Base-by-base conservation (phyloP, 2,329 filamentous ascomycete genomes). In the Colletotrichum tofieldiae region DNA sequence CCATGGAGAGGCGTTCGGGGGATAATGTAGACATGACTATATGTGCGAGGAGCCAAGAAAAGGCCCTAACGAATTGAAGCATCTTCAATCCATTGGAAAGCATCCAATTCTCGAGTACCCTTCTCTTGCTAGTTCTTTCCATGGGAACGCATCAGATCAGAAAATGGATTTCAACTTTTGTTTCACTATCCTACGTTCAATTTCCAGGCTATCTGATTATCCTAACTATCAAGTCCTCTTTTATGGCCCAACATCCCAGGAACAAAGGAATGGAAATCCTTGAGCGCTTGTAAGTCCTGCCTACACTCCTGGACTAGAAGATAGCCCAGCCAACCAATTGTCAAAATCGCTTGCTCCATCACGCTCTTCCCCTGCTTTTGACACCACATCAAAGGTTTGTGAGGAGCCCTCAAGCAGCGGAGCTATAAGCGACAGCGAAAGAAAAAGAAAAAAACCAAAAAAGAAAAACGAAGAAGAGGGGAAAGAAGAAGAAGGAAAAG, bases 21-120 rank as follows among this genome's bases (percentile, higher is more conserved):
- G 49, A 35, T 56, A 59, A 70, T 59, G 58, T 56, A 71, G 71
- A 72, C 59, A 72, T 70, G 70, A 72, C 41, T 35, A 69, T 59
- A 72, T 47, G 54, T 32, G n/a, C 32, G 20, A 67, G 59, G 55
- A 20, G 49, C 61, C 37, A 45, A 26, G 43, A 54, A n/a, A 41
- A 49, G 32, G 65, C 23, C 47, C n/a, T 29, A 16, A 63, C 18
- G 62, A 47, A 68, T 49, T 11, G 16, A 35, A 62, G 5, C 47
- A 26, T 14, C 23, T 63, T 52, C 37, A 29, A 29, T 41, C 47
- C 35, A 63, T 11, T 5, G 20, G n/a, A 39, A 37, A 39, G 32
- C n/a, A n/a, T 20, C n/a, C 14, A 7, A 16, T n/a, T 23, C 35
- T 39, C 12, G 6, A 5, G 11, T 37, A 32, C 20, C 14, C 23